Base-by-base conservation (phyloP, 345 rosid species). In the Dipteronia sinensis region DNA sequence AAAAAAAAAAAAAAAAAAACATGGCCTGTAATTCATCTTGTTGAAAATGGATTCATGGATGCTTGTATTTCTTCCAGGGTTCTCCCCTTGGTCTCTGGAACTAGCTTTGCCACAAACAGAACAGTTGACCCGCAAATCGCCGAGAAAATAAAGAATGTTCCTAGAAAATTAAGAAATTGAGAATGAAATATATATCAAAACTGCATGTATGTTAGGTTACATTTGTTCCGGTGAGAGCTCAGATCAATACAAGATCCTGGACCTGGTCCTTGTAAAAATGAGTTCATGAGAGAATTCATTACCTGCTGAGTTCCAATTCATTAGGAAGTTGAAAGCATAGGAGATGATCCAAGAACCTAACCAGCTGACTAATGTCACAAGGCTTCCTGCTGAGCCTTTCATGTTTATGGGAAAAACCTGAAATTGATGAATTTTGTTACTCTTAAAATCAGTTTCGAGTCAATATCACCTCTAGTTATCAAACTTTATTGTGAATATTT, bases 361-460 rank as follows among this genome's bases (percentile, higher is more conserved):
- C 98, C 98, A 93, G 83, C 90, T 93, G 23, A 90, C 88, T 58
- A 94, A 68, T 59, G 92, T 88, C 87, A 94, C 93, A 5, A 94
- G 84, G 81, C 97, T 94, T 71, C 97, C 98, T 42, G 97, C 94
- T 49, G 93, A 85, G 4, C 92, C 98, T 74, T 91, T 94, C 86
- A 91, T 85, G 81, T 90, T 90, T 81, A 93, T 91, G 1, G 97
- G 97, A 72, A 94, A 93, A 72, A 94, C 87, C 97, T 94, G 80
- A 75, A 63, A 76, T 55, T 38, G 19, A 19, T 7, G n/a, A 65
- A 84, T 74, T 42, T 7, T 42, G 4, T 42, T 40, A 22, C 1
- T 13, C 13, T 3, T 3, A 51, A 51, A 25, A 61, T 80, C 25
- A 38, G 65, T 55, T 40, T 46, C 13, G 7, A 74, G 64, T 19